phyloP scores from a whole-genome alignment of 345 rosid genomes.

The Eucalyptus cloeziana region DNA sequence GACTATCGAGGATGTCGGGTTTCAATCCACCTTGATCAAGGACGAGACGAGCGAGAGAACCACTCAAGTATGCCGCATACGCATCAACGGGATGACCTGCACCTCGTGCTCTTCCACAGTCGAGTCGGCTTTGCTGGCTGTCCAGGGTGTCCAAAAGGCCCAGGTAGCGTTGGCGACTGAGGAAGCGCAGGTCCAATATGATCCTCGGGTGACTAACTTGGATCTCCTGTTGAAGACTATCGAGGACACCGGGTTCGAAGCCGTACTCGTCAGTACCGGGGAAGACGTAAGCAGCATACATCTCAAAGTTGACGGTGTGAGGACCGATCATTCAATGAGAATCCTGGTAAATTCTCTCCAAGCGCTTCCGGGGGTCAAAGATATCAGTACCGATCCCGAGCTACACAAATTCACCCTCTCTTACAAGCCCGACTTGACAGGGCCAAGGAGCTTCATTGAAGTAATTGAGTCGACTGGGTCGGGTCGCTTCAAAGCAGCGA shows the following conservation, averaged over 20 bases:
- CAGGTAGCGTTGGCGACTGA: conserved; percentile 85
- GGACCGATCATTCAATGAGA: conserved; percentile 33
- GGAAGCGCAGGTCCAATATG: conserved; percentile 73
- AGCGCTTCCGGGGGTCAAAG: conserved; percentile 83
- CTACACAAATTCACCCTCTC: conserved; percentile 42
- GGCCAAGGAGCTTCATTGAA: conserved; percentile 62
- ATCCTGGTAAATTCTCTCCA: conserved; percentile 50
- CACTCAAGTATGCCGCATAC: conserved; percentile 55
- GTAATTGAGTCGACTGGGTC: conserved; percentile 78
- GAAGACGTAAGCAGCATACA: conserved; percentile 61
- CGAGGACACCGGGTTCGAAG: conserved; percentile 65
- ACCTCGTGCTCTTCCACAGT: conserved; percentile 68
- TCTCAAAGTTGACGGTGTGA: conserved; percentile 59
- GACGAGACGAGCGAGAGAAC: conserved; percentile 42
- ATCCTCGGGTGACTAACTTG: conserved; percentile 28
- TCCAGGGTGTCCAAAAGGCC: conserved; percentile 57
- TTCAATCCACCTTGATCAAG: conserved; percentile 44
- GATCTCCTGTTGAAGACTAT: conserved; percentile 32
- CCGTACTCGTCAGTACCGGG: conserved; percentile 56
- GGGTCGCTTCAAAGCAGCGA: conserved; percentile 51
- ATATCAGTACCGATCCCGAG: conserved; percentile 5
- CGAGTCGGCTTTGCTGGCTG: conserved; percentile 50
- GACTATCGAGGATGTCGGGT: conserved; percentile 82
- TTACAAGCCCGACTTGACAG: conserved; percentile 62
- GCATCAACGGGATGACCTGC: conserved; percentile 88